A percentile compares a stretch with the other conserved stretches of the same genome.
Evolutionary conservation across 1,284 basidiomycete species (phyloP).

Genomic region (Microbotryum intermedium): DNA sequence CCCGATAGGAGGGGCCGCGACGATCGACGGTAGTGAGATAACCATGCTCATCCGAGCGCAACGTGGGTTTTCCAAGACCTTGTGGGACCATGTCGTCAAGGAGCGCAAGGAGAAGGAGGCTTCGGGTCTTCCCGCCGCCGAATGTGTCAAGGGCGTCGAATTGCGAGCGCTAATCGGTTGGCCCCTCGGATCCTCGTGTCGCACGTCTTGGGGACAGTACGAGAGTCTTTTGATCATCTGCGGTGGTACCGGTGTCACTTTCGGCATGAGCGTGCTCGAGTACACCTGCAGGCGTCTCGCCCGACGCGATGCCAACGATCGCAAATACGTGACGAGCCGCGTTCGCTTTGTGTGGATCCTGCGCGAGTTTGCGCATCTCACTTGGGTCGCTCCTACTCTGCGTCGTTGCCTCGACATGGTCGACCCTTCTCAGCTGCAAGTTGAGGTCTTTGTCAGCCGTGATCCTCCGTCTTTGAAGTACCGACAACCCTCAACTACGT

Average conservation of each 20-base stretch:
- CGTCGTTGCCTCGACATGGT: slow-evolving; percentile 60
- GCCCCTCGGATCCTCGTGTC: slow-evolving; percentile 64
- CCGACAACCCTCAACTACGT: slow-evolving; percentile 43
- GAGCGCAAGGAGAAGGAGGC: slow-evolving; percentile 4
- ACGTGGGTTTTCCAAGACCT: slow-evolving; percentile 62
- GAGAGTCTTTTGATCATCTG: slow-evolving; percentile 61
- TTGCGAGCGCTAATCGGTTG: slow-evolving; percentile 63
- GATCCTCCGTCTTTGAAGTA: slow-evolving; percentile 11
- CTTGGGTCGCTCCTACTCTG: slow-evolving; percentile 67
- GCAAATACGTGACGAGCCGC: slow-evolving; percentile 49
- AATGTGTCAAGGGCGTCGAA: slow-evolving; percentile 46
- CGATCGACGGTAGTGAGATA: slow-evolving; percentile 47
- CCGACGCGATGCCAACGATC: slow-evolving; percentile 48
- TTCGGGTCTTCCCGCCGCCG: not conserved
- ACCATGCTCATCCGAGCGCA: slow-evolving; percentile 67
- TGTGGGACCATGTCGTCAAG: slow-evolving; percentile 52
- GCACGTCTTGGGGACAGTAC: slow-evolving; percentile 58
- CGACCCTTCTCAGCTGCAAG: slow-evolving; percentile 51
- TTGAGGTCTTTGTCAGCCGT: slow-evolving; percentile 74
- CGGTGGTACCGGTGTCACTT: slow-evolving; percentile 72
- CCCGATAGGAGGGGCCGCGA: slow-evolving; percentile 6
- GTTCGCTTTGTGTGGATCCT: slow-evolving; percentile 77
- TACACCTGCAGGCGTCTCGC: slow-evolving; percentile 58
- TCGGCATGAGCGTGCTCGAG: slow-evolving; percentile 63
- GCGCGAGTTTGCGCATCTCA: slow-evolving; percentile 66